phyloP scores from a whole-genome alignment of 495 filamentous ascomycete species.

The Trichoderma virens region DNA sequence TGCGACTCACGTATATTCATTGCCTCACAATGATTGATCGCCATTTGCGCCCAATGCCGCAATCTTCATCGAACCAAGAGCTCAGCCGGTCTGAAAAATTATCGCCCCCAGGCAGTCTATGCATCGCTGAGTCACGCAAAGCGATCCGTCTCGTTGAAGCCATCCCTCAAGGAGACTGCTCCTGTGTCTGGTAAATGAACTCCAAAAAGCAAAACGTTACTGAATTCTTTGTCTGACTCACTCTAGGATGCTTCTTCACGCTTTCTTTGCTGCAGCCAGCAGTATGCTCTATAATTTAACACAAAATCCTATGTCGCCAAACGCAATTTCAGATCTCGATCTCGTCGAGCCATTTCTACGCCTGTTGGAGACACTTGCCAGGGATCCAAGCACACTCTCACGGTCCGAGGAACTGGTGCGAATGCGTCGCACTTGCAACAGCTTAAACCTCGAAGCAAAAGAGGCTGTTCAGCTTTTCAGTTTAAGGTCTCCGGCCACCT shows the following conservation, averaged over 20 bases:
- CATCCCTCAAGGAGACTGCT: conserved; percentile 2
- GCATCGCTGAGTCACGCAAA: conserved; percentile 6
- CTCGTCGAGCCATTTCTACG: conserved; percentile 9
- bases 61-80: conserved; percentile 1
- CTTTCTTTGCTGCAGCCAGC: conserved; percentile 10
- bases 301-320: conserved; percentile 7
- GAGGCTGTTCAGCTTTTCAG: conserved; percentile 7
- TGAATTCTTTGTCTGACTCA: conserved; percentile 1
- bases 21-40: conserved; percentile 10
- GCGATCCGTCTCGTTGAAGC: conserved; percentile 9
- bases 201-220: background rate
- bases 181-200: conserved; percentile 8
- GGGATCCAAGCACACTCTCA: background rate
- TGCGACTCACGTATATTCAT: conserved; percentile 7
- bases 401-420: conserved; percentile 1
- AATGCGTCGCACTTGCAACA: conserved; percentile 10
- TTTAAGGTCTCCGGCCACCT: background rate
- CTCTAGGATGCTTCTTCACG: conserved; percentile 9
- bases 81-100: background rate
- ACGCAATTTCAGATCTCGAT: conserved; percentile 8
- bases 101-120: conserved; percentile 1
- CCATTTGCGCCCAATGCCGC: background rate
- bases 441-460: conserved; percentile 1
- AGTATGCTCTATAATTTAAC: background rate
- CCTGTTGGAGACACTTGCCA: conserved; percentile 10